Percentiles rank a stretch among this genome's conserved stretches.
These are phyloP conservation scores for Podila clonocystis DNA, from an alignment of 192 early-diverging fungal species.

Conservation along the genomic window DNA sequence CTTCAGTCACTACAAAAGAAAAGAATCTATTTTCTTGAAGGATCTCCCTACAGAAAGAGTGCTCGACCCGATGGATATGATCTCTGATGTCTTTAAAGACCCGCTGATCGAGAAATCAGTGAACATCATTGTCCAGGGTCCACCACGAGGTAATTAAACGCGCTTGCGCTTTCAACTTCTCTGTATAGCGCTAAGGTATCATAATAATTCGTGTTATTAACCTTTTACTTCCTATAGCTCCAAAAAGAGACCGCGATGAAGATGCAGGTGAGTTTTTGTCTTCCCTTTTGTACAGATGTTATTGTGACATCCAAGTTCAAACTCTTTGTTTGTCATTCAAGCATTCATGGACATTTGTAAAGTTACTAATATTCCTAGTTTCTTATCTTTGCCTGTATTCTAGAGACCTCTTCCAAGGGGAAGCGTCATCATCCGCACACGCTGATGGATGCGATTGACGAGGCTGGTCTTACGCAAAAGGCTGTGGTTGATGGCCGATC, in stretches of 20 bases:
- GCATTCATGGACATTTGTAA: not conserved
- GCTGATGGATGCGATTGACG: slow-evolving; percentile 8
- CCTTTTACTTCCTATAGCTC: slow-evolving; percentile 5
- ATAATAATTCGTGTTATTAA: not conserved
- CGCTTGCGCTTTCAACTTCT: no score
- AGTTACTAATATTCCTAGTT: not conserved
- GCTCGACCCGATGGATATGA: no score
- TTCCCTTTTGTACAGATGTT: not conserved
- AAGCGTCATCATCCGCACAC: not conserved
- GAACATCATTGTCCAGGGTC: slow-evolving; percentile 2
- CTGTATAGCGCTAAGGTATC: no score
- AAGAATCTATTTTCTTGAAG: not conserved
- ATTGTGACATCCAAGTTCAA: not conserved
- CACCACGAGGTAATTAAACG: not conserved
- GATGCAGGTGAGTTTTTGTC: slow-evolving; percentile 18
- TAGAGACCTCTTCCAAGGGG: slow-evolving; percentile 5
- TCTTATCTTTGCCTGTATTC: slow-evolving; percentile 8
- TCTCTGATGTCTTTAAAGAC: no score
- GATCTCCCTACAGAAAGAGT: no score
- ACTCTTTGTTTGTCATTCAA: not conserved
- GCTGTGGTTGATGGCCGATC: slow-evolving; percentile 13
- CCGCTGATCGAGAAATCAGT: not conserved
- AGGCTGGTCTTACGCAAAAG: slow-evolving; percentile 10
- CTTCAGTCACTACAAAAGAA: not conserved
- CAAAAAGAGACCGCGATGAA: slow-evolving; percentile 13